phyloP scores from a whole-genome alignment of 2,329 filamentous ascomycete species.

The Paracorniculantispora psalliotae region DNA sequence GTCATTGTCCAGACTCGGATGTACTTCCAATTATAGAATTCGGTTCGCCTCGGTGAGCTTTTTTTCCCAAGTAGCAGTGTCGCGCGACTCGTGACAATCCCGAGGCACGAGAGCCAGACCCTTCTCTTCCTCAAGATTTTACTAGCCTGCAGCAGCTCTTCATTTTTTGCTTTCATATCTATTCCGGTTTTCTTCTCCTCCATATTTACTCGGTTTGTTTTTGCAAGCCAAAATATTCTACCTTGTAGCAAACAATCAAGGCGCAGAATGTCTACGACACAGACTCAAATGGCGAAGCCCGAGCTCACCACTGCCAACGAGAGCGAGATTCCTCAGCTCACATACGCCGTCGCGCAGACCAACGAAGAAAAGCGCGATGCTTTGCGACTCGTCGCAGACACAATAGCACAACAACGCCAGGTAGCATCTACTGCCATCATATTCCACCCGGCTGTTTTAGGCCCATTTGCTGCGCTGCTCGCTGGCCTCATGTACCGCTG shows the following conservation, averaged over 20 bases:
- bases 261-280: background rate
- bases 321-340: slow-evolving; percentile 50
- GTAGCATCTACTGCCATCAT: slow-evolving; percentile 58
- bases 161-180: background rate
- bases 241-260: background rate
- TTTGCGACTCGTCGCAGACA: slow-evolving; percentile 71
- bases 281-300: background rate
- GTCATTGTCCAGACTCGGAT: background rate
- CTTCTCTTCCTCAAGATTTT: background rate
- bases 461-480: slow-evolving; percentile 37
- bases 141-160: too few species aligned
- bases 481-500: slow-evolving; percentile 33
- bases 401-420: slow-evolving; percentile 76
- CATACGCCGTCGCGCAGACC: slow-evolving; percentile 48
- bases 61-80: background rate
- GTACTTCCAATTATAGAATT: background rate
- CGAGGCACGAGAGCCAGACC: background rate
- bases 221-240: background rate
- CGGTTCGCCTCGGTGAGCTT: background rate
- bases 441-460: slow-evolving; percentile 52
- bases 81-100: background rate
- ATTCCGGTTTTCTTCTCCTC: background rate
- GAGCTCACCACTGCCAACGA: background rate
- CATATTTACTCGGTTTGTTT: background rate
- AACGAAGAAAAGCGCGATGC: slow-evolving; percentile 60